Percentiles rank a stretch among this genome's conserved stretches.
Conservation (phyloP, 768 basidiomycete species). For the Fomitopsis pulvina region DNA sequence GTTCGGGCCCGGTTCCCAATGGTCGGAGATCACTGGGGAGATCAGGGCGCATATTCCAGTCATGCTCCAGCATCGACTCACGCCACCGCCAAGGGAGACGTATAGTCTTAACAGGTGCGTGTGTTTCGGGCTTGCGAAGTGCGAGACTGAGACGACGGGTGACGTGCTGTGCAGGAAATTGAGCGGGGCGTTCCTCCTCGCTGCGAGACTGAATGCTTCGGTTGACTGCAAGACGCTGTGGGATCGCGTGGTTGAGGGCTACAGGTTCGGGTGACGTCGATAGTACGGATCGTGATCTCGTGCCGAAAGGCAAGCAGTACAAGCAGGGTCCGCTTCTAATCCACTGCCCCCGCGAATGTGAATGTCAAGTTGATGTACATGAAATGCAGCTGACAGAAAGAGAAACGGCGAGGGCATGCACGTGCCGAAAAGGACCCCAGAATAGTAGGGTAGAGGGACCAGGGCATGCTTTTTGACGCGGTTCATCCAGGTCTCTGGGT, state of each 20-base stretch:
- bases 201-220: conserved; percentile 63
- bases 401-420: no score
- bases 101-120: conserved; percentile 85
- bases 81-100: conserved; percentile 91
- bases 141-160: background rate
- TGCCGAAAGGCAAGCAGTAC: no score
- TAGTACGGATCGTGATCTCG: no score
- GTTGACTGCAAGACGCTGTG: conserved; percentile 73
- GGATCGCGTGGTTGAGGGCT: conserved; percentile 53
- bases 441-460: no score
- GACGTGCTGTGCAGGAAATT: conserved; percentile 48
- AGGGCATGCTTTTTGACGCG: no score
- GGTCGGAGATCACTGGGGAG: conserved; percentile 66
- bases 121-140: background rate
- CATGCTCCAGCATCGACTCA: conserved; percentile 84
- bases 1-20: conserved; percentile 63
- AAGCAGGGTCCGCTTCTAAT: no score
- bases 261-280: conserved; percentile 21
- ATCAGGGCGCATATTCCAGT: conserved; percentile 81
- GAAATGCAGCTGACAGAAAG: no score
- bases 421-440: no score
- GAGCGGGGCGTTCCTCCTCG: conserved; percentile 76
- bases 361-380: no score
- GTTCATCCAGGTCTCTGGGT: no score
- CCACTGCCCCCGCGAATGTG: no score